A percentile compares a stretch with the other conserved stretches of the same genome.
phyloP scores from a whole-genome alignment of 2,329 filamentous ascomycete species.

The Nemania sp. region DNA sequence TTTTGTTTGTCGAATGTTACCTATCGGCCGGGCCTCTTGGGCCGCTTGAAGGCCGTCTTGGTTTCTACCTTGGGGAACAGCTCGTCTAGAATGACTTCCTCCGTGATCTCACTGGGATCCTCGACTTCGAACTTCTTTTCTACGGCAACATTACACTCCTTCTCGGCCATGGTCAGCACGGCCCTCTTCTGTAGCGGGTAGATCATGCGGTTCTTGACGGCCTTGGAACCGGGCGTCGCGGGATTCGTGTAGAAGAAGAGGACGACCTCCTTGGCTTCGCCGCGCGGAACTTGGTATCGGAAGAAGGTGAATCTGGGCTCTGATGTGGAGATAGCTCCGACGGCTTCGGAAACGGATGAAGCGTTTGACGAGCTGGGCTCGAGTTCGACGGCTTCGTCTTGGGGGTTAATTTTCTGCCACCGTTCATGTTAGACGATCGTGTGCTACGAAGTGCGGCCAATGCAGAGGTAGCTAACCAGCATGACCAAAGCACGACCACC shows the following conservation, averaged over 20 bases:
- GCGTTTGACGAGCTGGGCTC: slow-evolving; percentile 55
- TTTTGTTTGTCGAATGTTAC: not conserved
- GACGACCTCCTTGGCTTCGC: slow-evolving; percentile 58
- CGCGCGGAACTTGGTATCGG: slow-evolving; percentile 63
- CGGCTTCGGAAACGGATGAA: slow-evolving; percentile 61
- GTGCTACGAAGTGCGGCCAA: not conserved
- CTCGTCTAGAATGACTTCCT: slow-evolving; percentile 65
- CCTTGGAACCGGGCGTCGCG: slow-evolving; percentile 59
- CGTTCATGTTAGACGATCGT: no score
- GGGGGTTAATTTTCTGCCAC: slow-evolving; percentile 77
- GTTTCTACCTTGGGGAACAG: slow-evolving; percentile 68
- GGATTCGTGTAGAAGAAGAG: slow-evolving; percentile 87
- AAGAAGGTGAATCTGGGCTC: slow-evolving; percentile 82
- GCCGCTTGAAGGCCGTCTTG: slow-evolving; percentile 72
- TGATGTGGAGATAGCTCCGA: slow-evolving; percentile 61
- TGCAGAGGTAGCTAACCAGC: slow-evolving; percentile 56
- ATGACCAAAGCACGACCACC: slow-evolving; percentile 61
- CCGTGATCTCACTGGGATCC: slow-evolving; percentile 71
- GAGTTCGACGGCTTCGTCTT: slow-evolving; percentile 70
- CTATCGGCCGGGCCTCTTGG: slow-evolving; percentile 75
- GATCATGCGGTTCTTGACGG: slow-evolving; percentile 83
- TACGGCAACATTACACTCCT: slow-evolving; percentile 65
- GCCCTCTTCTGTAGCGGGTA: slow-evolving; percentile 73
- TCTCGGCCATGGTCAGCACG: slow-evolving; percentile 67
- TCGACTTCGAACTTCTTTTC: slow-evolving; percentile 73